Base-by-base conservation (phyloP, 2,329 filamentous ascomycete species). In the Ascochyta lentis region DNA sequence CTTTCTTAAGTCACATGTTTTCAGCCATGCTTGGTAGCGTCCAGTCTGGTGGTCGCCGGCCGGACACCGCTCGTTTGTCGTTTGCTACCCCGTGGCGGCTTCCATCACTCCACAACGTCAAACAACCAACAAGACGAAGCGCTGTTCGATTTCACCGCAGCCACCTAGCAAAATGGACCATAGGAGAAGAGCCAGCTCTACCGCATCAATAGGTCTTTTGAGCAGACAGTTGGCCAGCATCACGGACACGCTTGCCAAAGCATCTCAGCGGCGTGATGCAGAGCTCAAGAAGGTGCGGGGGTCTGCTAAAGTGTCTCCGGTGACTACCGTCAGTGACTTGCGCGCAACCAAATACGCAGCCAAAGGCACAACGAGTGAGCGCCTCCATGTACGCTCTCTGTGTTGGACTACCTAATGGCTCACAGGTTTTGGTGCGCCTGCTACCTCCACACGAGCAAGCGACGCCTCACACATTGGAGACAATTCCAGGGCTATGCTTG, bases 151-250 rank as follows among this genome's bases (percentile, higher is more conserved):
- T 29, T 29, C 24, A 43, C 59, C 45, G 3, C 12, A 44, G 38
- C 35, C 27, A 33, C 24, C 24, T 19, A 12, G 33, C 37, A 26
- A 15, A 23, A 58, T 58, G 53, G 16, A 49, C 19, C 35, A 19
- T 1, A 37, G 47, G 41, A 29, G 23, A 27, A 26, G 27, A 23
- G 39, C 24, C 3, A 19, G 37, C 13, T 40, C 57, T 1, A 37
- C 27, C 31, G 29, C 46, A n/a, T 51, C 41, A 15, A 60, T 42
- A 6, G 42, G 40, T 13, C 26, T 66, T 3, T 52, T 63, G 10
- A 46, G 34, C 27, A 59, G 47, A 13, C 66, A 68, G 12, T 40
- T 69, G 8, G 60, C 58, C 7, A 61, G 29, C 44, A 69, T 68
- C 27, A 51, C 57, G 1, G 51, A 65, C 13, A 61, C 55, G 6